Evolutionary conservation across 768 basidiomycete species (phyloP).

Genomic region (Boletus pseudo-olivaceus): DNA sequence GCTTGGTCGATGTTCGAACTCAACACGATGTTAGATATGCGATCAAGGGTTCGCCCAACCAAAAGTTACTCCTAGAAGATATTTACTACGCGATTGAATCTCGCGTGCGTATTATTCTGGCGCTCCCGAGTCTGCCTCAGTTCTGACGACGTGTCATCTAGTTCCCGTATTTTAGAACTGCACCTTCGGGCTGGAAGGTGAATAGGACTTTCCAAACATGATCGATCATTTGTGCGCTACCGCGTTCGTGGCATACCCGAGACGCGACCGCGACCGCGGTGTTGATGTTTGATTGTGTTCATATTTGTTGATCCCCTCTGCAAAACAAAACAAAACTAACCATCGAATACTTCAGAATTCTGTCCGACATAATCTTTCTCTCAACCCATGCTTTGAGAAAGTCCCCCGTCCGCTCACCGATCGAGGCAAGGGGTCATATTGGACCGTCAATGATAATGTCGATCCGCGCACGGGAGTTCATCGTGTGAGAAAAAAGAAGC

Average conservation of each 20-base stretch:
- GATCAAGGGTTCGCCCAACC: conserved; percentile 87
- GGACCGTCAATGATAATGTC: conserved; percentile 89
- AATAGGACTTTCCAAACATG: conserved; percentile 27
- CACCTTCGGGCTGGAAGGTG: conserved; percentile 91
- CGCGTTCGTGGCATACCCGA: conserved; percentile 9
- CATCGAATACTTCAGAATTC: conserved; percentile 59
- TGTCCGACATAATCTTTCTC: conserved; percentile 84
- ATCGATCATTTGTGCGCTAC: not conserved
- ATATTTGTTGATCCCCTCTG: conserved; percentile 47
- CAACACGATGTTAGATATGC: conserved; percentile 57
- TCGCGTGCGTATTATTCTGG: conserved; percentile 49
- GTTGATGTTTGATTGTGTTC: conserved; percentile 60
- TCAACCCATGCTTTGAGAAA: conserved; percentile 90
- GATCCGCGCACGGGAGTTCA: conserved; percentile 89
- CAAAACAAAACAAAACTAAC: conserved; percentile 31
- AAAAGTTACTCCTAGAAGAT: conserved; percentile 81
- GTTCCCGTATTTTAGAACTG: conserved; percentile 88
- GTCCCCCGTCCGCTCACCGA: conserved; percentile 89
- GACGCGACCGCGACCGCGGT: conserved; percentile 58
- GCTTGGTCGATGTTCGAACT: not conserved
- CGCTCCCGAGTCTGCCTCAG: not conserved
- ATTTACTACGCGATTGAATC: conserved; percentile 92
- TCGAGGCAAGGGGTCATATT: conserved; percentile 87
- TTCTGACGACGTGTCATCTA: conserved; percentile 30
- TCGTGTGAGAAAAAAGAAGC: conserved; percentile 84